These are phyloP conservation scores for Metschnikowia matae DNA, from an alignment of 805 yeast species.

Conservation along the genomic window DNA sequence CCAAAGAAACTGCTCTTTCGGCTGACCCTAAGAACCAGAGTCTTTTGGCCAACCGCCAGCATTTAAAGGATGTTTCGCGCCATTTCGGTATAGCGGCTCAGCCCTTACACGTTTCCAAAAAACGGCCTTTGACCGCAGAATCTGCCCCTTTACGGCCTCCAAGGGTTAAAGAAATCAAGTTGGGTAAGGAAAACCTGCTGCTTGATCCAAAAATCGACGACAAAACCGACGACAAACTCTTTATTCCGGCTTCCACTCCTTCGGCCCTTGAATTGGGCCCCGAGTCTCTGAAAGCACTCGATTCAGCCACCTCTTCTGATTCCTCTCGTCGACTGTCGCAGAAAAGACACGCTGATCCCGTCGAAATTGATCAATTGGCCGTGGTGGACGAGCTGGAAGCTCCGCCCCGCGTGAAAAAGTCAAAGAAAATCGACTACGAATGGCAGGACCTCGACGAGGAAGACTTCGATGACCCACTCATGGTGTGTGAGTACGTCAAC, in stretches of 20 bases:
- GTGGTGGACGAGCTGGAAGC: constrained; percentile 7
- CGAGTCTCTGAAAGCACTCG: neutral
- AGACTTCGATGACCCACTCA: constrained; percentile 66
- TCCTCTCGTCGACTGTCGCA: constrained; percentile 34
- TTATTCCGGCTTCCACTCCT: neutral
- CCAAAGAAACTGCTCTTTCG: neutral
- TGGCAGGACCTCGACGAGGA: constrained; percentile 76
- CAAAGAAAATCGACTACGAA: constrained; percentile 40
- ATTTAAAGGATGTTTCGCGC: constrained; percentile 38
- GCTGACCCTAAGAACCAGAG: neutral
- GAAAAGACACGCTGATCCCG: constrained; percentile 46
- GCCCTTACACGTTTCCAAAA: constrained; percentile 13
- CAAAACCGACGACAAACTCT: neutral
- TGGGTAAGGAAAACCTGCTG: constrained; percentile 5
- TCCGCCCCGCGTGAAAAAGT: constrained; percentile 28
- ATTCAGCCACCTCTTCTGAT: neutral
- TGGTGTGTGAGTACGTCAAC: constrained; percentile 89
- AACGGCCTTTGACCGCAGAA: constrained; percentile 33
- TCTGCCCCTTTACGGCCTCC: constrained; percentile 27
- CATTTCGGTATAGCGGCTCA: constrained; percentile 25
- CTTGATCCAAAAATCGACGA: neutral
- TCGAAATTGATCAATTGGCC: neutral
- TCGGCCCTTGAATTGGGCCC: neutral
- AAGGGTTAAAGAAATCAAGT: constrained; percentile 4
- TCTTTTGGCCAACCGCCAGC: constrained; percentile 12